phyloP scores from a whole-genome alignment of 352 stramenopile genomes.

The Globisporangium spinosum region DNA sequence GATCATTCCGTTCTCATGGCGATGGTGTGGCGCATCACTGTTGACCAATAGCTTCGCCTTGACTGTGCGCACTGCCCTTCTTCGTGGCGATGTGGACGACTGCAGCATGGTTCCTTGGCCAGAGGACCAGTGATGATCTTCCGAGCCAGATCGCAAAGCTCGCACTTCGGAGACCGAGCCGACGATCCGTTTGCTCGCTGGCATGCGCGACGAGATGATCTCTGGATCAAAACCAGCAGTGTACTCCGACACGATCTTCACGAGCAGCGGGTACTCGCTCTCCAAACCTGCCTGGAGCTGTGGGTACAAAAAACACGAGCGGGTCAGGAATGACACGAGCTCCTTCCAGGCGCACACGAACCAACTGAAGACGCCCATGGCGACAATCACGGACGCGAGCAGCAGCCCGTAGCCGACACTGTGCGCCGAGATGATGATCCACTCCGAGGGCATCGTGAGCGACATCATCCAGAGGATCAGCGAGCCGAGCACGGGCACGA shows the following conservation, averaged over 20 bases:
- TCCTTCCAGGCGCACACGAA: slow-evolving; percentile 77
- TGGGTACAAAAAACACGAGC: slow-evolving; percentile 78
- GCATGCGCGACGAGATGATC: slow-evolving; percentile 50
- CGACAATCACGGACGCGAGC: slow-evolving; percentile 67
- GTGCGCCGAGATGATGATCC: slow-evolving; percentile 84
- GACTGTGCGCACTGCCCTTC: slow-evolving; percentile 8
- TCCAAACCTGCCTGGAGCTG: slow-evolving; percentile 72
- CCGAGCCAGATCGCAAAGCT: not conserved
- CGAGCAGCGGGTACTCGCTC: slow-evolving; percentile 69
- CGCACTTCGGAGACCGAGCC: slow-evolving; percentile 3
- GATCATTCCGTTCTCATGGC: not conserved
- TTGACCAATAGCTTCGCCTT: slow-evolving; percentile 12
- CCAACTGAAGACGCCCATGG: slow-evolving; percentile 77
- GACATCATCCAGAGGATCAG: slow-evolving; percentile 79
- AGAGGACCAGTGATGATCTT: slow-evolving; percentile 6
- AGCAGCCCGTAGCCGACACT: slow-evolving; percentile 73
- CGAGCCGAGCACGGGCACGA: slow-evolving; percentile 59
- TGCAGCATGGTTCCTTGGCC: slow-evolving; percentile 14
- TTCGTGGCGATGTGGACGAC: slow-evolving; percentile 11
- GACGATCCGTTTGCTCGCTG: slow-evolving; percentile 24
- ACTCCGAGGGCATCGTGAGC: slow-evolving; percentile 65
- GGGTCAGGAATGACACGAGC: slow-evolving; percentile 76
- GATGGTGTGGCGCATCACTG: slow-evolving; percentile 4
- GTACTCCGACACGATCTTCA: slow-evolving; percentile 83
- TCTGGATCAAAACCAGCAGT: slow-evolving; percentile 74